Conservation (phyloP, 2,329 filamentous ascomycete species). For the Ambrosiella xylebori region DNA sequence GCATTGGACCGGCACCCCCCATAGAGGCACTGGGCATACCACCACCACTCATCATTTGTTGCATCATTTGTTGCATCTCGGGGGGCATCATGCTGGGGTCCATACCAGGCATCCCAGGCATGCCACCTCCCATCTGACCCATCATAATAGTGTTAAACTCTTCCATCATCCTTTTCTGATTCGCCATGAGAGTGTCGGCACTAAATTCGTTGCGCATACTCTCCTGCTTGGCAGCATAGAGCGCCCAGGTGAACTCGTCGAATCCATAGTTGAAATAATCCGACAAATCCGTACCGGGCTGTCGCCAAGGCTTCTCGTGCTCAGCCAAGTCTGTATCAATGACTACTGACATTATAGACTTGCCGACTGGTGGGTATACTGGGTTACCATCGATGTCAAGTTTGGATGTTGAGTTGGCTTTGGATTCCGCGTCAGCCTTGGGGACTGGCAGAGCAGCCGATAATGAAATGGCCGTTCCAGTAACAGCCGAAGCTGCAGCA, state of each 20-base stretch:
- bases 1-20: slow-evolving; percentile 14
- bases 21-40: slow-evolving; percentile 32
- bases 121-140: slow-evolving; percentile 27
- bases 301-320: slow-evolving; percentile 86
- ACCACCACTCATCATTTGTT: slow-evolving; percentile 43
- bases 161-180: slow-evolving; percentile 64
- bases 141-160: slow-evolving; percentile 54
- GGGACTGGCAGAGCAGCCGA: slow-evolving; percentile 16
- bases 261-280: slow-evolving; percentile 99
- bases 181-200: slow-evolving; percentile 43
- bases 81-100: slow-evolving; percentile 38
- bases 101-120: slow-evolving; percentile 25
- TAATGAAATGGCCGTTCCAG: background rate
- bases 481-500: slow-evolving; percentile 18
- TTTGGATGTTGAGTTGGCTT: slow-evolving; percentile 60
- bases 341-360: slow-evolving; percentile 60
- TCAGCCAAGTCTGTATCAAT: slow-evolving; percentile 57
- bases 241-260: slow-evolving; percentile 94
- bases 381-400: slow-evolving; percentile 76
- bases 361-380: slow-evolving; percentile 59
- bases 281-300: slow-evolving; percentile 81
- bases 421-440: slow-evolving; percentile 33
- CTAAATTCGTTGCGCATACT: slow-evolving; percentile 58
- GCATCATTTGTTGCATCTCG: slow-evolving; percentile 53
- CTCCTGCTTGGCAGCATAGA: slow-evolving; percentile 83